Evolutionary conservation across 495 filamentous ascomycete genomes (phyloP), one percentile per base, ranked within the genome.

Genomic region (Paragyromitra xinjiangensis): DNA sequence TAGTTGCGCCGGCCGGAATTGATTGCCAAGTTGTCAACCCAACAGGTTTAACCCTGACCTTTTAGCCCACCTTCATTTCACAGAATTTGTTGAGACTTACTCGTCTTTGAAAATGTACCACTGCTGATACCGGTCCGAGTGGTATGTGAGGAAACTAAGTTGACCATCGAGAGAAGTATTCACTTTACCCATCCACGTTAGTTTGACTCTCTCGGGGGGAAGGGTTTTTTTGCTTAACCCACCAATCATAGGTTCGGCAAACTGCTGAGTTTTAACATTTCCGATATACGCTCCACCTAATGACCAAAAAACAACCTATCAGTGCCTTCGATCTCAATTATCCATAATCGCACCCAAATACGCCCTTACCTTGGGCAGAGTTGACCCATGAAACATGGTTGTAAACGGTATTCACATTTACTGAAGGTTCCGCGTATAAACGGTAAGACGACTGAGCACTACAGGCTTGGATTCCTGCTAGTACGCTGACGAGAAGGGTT

Each of bases 141-240:
- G 74, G 14, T 51, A 77, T 16, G 74, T 59, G 22, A 77, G 69
- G 74, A 77, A 77, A 26, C 14, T 61, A 2, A 73, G 0, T 26
- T 24, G 40, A 11, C 73, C 67, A 22, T 64, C 56, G 1, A 8
- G 0, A 7, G 45, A 26, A 9, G 14, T 1, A 40, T 19, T 42
- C 6, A 73, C 73, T 76, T 45, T 7, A 64, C 44, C 1, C 12
- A 0, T 12, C 26, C 2, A 6, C 7, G 58, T 61, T 16, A 76
- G 50, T 26, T 26, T 62, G 22, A n/a, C 1, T 34, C 7, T 34
- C 7, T 45, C 39, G 3, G 2, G 1, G 11, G 26, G 3, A 0
- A 63, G 6, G 6, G 22, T 1, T 3, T 16, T 1, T 4, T 12
- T 19, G 16, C 8, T 34, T 37, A 19, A 44, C 58, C 40, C 6